Percentiles rank a stretch among this genome's conserved stretches.
These are phyloP conservation scores for Pyrenochaeta sp. DNA, from an alignment of 2,329 filamentous ascomycete genomes.

Conservation along the genomic window DNA sequence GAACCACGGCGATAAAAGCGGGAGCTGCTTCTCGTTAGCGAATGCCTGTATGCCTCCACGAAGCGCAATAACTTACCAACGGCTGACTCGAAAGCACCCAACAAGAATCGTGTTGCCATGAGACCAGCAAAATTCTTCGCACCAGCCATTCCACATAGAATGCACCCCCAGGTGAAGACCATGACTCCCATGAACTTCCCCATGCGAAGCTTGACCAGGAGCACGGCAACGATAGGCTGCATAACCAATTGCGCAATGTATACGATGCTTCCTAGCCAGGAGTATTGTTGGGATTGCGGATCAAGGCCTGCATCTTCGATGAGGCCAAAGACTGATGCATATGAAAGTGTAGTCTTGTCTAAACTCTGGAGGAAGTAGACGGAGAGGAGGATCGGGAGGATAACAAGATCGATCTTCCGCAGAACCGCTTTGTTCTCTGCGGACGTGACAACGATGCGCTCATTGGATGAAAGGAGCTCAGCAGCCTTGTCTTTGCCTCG, in stretches of 20 bases:
- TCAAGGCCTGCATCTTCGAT: constrained; percentile 65
- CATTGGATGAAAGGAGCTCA: constrained; percentile 57
- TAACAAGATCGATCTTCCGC: constrained; percentile 59
- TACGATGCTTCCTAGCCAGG: constrained; percentile 61
- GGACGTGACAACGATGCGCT: constrained; percentile 59
- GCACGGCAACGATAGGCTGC: constrained; percentile 61
- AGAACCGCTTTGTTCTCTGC: constrained; percentile 63
- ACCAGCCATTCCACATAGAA: constrained; percentile 69
- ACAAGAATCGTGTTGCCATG: constrained; percentile 68
- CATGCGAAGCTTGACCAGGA: constrained; percentile 68
- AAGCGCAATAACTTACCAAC: constrained; percentile 41
- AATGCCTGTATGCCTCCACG: not conserved
- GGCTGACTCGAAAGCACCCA: constrained; percentile 74
- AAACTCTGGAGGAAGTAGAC: constrained; percentile 71
- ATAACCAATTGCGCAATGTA: constrained; percentile 64
- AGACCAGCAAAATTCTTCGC: constrained; percentile 68
- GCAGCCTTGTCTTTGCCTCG: constrained; percentile 58
- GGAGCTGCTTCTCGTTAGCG: constrained; percentile 29
- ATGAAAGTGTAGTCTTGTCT: constrained; percentile 69
- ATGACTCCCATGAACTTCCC: constrained; percentile 66
- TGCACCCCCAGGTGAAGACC: constrained; percentile 62
- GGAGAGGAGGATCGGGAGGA: constrained; percentile 64
- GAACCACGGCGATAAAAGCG: constrained; percentile 42
- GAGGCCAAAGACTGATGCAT: constrained; percentile 70
- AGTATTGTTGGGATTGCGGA: constrained; percentile 61